Base-by-base conservation (phyloP, 495 filamentous ascomycete species). In the Aspergillus carlsbadensis region DNA sequence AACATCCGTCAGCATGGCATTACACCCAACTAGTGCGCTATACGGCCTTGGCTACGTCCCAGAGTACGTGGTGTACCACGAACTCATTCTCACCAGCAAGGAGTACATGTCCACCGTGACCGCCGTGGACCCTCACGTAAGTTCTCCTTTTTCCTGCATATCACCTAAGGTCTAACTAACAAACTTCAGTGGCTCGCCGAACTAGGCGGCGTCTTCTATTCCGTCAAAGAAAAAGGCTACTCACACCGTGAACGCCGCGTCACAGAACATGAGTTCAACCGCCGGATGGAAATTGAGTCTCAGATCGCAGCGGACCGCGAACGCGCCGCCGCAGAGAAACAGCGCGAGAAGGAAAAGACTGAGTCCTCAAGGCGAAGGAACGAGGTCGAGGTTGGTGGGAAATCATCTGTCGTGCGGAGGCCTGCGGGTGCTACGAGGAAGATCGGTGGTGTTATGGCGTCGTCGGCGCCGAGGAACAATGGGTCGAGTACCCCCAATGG, bases 81-180 rank as follows among this genome's bases (percentile, higher is more conserved):
- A 99, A 72, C 83, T 99, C 61, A 97, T 97, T 60, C 83, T 98
- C 42, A 99, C 95, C 0, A 89, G 85, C 48, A 97, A 96, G 68
- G 95, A 98, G 73, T 99, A 98, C 77, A 98, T 99, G 93, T 93
- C 88, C 3, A 96, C 90, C 2, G 95, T 99, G 26, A 99, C 95
- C 6, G 84, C 91, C 0, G 94, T 99, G 3, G 95, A 99, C 70
- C 93, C 95, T 45, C 91, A 96, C 64, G 79, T 81, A 76, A 76
- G 77, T 70, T 34, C n/a, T 24, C 22, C 24, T 49, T 41, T 49
- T 5, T 17, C 14, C 47, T 26, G 18, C 31, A 55, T 36, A n/a
- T 21, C 58, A 36, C 29, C 36, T 56, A 44, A 61, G 31, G 33
- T 6, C 11, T 34, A 42, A 42, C 58, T 65, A 37, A 63, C 57